A percentile compares a stretch with the other conserved stretches of the same genome.
phyloP scores from a whole-genome alignment of 2,329 filamentous ascomycete species.

The Trichoderma afroharzianum region DNA sequence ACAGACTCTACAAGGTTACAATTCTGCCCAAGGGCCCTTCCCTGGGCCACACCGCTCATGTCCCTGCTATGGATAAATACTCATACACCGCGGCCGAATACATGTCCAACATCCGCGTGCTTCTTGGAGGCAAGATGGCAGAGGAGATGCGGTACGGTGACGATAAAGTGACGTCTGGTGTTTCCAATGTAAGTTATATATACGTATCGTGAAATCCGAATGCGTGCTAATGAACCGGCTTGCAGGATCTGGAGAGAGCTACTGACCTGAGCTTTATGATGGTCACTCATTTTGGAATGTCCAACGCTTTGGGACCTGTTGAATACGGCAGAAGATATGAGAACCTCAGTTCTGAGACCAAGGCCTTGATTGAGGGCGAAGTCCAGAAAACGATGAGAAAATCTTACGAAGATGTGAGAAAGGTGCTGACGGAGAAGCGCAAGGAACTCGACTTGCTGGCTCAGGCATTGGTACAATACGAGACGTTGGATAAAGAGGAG shows the following conservation, averaged over 20 bases:
- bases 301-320: conserved; percentile 79
- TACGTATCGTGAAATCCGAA: background rate
- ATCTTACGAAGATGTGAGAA: conserved; percentile 68
- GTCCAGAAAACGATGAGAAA: conserved; percentile 82
- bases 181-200: conserved; percentile 61
- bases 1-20: conserved; percentile 91
- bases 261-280: conserved; percentile 82
- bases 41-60: conserved; percentile 80
- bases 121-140: conserved; percentile 81
- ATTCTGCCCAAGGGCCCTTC: conserved; percentile 87
- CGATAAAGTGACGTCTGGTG: conserved; percentile 89
- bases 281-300: conserved; percentile 89
- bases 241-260: conserved; percentile 75
- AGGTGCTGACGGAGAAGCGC: conserved; percentile 69
- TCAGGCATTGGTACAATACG: conserved; percentile 87
- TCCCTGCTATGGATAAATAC: conserved; percentile 91
- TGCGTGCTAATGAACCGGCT: background rate
- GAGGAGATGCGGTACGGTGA: conserved; percentile 89
- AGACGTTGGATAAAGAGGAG: conserved; percentile 84
- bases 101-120: conserved; percentile 72
- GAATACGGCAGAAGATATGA: conserved; percentile 81
- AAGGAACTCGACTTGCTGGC: conserved; percentile 85
- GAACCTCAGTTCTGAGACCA: conserved; percentile 78
- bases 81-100: conserved; percentile 84
- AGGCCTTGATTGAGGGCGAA: conserved; percentile 81